Conservation (phyloP, 108 stramenopile genomes). For the Aurantiochytrium sp. region DNA sequence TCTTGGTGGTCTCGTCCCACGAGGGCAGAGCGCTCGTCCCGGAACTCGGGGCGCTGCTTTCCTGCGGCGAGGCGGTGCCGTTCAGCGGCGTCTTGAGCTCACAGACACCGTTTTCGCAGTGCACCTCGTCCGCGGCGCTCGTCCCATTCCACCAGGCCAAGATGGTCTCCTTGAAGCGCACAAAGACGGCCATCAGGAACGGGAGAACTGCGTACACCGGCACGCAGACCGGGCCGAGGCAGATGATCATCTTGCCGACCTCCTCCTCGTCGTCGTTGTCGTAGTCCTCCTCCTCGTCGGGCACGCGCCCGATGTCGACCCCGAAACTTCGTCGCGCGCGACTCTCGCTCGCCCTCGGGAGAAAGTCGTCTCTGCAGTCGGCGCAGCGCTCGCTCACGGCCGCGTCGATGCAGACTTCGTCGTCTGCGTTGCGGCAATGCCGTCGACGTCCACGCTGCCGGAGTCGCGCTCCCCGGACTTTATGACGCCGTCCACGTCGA, state of each 20-base stretch:
- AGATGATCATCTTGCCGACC: constrained; percentile 18
- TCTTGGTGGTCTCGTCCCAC: neutral
- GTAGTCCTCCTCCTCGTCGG: too few relatives aligned
- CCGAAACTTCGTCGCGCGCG: too few relatives aligned
- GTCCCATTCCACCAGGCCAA: constrained; percentile 4
- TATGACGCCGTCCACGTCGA: too few relatives aligned
- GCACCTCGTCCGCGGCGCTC: neutral
- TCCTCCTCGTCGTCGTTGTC: too few relatives aligned
- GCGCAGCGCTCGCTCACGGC: too few relatives aligned
- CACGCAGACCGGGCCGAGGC: neutral
- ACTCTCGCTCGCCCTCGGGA: too few relatives aligned
- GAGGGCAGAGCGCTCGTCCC: neutral
- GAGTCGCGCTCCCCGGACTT: too few relatives aligned
- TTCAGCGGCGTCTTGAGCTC: neutral
- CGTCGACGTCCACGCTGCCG: too few relatives aligned
- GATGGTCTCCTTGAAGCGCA: neutral
- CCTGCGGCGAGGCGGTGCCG: neutral
- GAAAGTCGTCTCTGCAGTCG: too few relatives aligned
- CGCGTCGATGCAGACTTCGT: too few relatives aligned
- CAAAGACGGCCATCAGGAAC: neutral
- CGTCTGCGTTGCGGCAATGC: too few relatives aligned
- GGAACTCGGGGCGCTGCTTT: neutral
- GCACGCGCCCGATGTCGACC: too few relatives aligned
- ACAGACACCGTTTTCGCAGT: neutral
- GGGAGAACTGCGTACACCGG: neutral